These are phyloP conservation scores for Fusarium sp. DNA, from an alignment of 2,329 filamentous ascomycete species.

Conservation along the genomic window DNA sequence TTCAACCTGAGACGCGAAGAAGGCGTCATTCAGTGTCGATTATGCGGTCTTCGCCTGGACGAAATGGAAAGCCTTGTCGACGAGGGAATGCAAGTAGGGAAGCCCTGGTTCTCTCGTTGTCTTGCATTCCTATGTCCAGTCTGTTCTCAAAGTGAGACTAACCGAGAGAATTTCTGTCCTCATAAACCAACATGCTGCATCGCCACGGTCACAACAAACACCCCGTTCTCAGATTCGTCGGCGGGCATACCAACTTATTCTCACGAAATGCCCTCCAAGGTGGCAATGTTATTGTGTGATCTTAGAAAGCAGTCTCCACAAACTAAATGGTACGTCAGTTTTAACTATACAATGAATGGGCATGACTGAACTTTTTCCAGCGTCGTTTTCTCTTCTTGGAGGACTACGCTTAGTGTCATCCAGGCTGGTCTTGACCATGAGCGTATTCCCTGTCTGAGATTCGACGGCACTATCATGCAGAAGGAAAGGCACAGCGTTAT, in stretches of 20 bases:
- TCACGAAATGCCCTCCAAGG: neutral
- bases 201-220: neutral
- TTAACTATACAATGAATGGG: too few relatives aligned
- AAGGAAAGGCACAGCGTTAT: neutral
- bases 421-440: neutral
- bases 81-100: neutral
- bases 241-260: neutral
- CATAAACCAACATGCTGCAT: neutral
- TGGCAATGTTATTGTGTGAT: neutral
- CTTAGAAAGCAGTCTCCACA: neutral
- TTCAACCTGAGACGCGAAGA: neutral
- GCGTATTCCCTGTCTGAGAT: neutral
- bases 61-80: neutral
- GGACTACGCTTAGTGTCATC: neutral
- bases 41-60: neutral
- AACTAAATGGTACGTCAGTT: neutral
- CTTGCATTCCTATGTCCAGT: neutral
- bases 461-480: neutral
- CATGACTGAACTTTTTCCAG: neutral
- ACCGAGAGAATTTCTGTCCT: neutral
- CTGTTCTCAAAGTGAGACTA: neutral
- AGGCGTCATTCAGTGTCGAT: neutral
- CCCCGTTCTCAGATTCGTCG: neutral
- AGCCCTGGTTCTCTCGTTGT: neutral
- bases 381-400: neutral